These are phyloP conservation scores for Striga asiatica DNA, from an alignment of 257 asterid species.

Conservation along the genomic window DNA sequence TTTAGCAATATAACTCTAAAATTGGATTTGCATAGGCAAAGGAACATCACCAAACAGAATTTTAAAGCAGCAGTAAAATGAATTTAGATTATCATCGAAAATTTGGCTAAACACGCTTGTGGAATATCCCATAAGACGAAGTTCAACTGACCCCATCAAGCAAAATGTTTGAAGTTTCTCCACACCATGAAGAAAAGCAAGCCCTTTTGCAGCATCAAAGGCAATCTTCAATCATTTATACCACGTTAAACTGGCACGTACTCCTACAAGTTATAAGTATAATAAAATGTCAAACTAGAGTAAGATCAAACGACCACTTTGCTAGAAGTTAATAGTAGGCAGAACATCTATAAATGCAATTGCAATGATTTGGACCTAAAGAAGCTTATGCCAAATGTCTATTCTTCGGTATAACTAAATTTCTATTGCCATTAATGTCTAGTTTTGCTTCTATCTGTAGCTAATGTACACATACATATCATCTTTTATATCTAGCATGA, in stretches of 20 bases:
- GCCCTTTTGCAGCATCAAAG: conserved; percentile 90
- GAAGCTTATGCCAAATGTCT: not conserved
- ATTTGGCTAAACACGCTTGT: not conserved
- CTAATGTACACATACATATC: not conserved
- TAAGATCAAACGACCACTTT: not conserved
- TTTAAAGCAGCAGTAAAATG: no score
- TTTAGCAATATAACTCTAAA: conserved; percentile 8
- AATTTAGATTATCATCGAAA: not conserved
- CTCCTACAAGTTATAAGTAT: conserved; percentile 38
- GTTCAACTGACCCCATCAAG: conserved; percentile 63
- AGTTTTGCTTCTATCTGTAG: not conserved
- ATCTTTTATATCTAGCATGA: no score
- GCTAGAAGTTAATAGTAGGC: not conserved
- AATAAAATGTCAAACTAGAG: not conserved
- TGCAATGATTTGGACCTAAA: not conserved
- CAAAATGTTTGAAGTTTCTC: conserved; percentile 75
- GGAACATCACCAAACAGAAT: no score
- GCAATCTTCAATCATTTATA: conserved; percentile 73
- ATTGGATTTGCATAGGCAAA: not conserved
- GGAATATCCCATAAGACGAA: not conserved
- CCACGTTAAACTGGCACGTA: conserved; percentile 65
- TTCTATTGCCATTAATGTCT: not conserved
- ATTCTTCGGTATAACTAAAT: not conserved
- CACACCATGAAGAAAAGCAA: conserved; percentile 91
- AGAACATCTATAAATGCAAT: not conserved